Evolutionary conservation across 441 rosid species (phyloP), one percentile per base, ranked within the genome.

Genomic region (Pelargonium citronellum): DNA sequence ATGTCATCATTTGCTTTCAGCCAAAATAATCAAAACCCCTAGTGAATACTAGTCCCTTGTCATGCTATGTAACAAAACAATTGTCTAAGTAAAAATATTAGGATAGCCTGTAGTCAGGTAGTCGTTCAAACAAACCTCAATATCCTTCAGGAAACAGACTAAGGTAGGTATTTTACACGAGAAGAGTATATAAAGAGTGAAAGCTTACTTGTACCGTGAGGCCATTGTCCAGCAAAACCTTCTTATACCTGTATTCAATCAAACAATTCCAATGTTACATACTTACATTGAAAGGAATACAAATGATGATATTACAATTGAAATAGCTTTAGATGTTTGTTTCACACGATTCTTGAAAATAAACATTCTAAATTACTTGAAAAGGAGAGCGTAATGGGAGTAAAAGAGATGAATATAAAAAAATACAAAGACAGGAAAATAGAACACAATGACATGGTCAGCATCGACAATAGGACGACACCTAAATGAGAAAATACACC

Each of bases 221-320:
- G 77, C 88, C 92, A 76, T 90, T 94, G 74, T 91, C 97, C 74
- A 94, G 80, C 67, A 90, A 70, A 77, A 95, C 99, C 80, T 72
- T 88, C 82, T 86, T 87, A 76, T 90, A 89, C 86, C 99, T 94
- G 86, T 86, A 80, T 61, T 46, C 19, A n/a, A 62, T 63, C 20
- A 70, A 62, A 62, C 24, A 64, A 20, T 27, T 30, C 30, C 60
- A 7, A 51, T 43, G 64, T 22, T 22, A 22, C 24, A 22, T 22
- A 22, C 24, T 70, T 57, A 55, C 27, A 30, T 57, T 16, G 30
- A 19, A 27, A 17, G 20, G 17, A 55, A 69, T 24, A 62, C 17
- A 67, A 62, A 27, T 53, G 34, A 70, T 51, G 10, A 44, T 44
- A 44, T 44, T 9, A 44, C 5, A 44, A 44, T 44, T 9, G 47